Evolutionary conservation across 768 basidiomycete genomes (phyloP).

Genomic region (Gelatoporia subvermispora): DNA sequence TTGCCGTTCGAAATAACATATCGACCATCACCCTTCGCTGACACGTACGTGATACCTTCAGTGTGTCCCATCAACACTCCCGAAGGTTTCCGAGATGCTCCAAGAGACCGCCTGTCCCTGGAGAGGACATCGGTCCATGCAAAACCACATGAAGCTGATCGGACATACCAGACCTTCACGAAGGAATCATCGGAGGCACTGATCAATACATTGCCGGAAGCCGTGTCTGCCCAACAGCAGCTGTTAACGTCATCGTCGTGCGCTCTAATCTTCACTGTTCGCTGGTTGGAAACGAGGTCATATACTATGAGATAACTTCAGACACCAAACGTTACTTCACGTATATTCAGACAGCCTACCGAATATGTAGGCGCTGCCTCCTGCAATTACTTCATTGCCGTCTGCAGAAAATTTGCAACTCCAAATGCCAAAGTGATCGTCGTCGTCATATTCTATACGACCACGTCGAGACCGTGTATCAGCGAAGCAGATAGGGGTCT

Average conservation of each 20-base stretch:
- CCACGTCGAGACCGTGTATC: constrained; percentile 18
- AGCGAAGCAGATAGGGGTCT: constrained; percentile 53
- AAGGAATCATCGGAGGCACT: constrained; percentile 94
- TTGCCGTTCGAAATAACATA: constrained; percentile 96
- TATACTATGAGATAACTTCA: constrained; percentile 56
- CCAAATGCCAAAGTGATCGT: constrained; percentile 73
- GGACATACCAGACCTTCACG: constrained; percentile 85
- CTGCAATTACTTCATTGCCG: constrained; percentile 92
- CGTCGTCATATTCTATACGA: constrained; percentile 30
- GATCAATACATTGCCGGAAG: constrained; percentile 89
- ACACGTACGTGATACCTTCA: constrained; percentile 92
- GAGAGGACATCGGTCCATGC: background rate
- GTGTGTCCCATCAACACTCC: constrained; percentile 95
- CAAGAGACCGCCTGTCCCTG: constrained; percentile 51
- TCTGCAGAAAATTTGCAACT: constrained; percentile 96
- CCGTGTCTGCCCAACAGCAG: constrained; percentile 92
- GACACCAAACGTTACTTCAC: background rate
- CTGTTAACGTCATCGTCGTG: constrained; percentile 92
- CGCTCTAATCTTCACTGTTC: constrained; percentile 82
- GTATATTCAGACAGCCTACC: constrained; percentile 34
- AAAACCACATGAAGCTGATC: background rate
- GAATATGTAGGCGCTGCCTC: constrained; percentile 78
- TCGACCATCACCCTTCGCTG: constrained; percentile 93
- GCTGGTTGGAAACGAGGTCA: constrained; percentile 74
- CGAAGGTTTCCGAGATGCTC: constrained; percentile 63